Base-by-base conservation (phyloP, 2,329 filamentous ascomycete genomes). In the Colletotrichum cuscutae region DNA sequence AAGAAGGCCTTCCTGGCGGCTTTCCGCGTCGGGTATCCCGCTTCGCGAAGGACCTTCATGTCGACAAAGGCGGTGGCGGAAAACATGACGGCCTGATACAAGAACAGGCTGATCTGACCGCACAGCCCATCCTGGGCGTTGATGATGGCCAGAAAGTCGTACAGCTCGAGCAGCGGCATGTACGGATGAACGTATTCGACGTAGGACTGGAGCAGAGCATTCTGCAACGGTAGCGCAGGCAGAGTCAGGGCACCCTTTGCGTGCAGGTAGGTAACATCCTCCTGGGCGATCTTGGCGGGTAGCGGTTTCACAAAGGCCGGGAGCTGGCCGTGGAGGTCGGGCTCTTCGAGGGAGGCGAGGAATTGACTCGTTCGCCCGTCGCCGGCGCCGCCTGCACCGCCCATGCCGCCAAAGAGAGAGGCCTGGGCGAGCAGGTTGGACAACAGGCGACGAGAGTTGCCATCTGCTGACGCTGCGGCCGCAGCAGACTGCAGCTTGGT, bases 21-120 rank as follows among this genome's bases (percentile, higher is more conserved):
- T 83, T 97, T 96, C 59, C 95, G 89, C 26, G 89, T 93, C 8
- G 89, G 82, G 79, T 94, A 98, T 2, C 96, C 96, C 26, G 93
- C 94, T 62, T 92, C 90, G 46, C 89, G 90, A 59, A 98, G 86
- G 79, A 92, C 88, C 69, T 92, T 90, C 84, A 95, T 92, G 77
- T 97, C 94, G 70, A 98, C 92, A 80, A 97, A 98, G 0, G 95
- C 95, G 2, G 94, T 94, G 1, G 94, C 95, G 1, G 95, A 93
- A 80, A 98, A 98, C 94, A 98, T 97, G 78, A 98, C 93, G 12
- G 95, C 94, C 80, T 98, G 96, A 82, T 97, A 98, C 2, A 98
- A 85, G 71, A 98, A 89, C 77, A 98, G 85, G 83, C 95, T 98
- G 78, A 95, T 88, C 79, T 91, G 92, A 11, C 92, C 92, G 76